A percentile compares a stretch with the other conserved stretches of the same genome.
These are phyloP conservation scores for Phytophthora agathidicida DNA, from an alignment of 352 stramenopile species.

Conservation along the genomic window DNA sequence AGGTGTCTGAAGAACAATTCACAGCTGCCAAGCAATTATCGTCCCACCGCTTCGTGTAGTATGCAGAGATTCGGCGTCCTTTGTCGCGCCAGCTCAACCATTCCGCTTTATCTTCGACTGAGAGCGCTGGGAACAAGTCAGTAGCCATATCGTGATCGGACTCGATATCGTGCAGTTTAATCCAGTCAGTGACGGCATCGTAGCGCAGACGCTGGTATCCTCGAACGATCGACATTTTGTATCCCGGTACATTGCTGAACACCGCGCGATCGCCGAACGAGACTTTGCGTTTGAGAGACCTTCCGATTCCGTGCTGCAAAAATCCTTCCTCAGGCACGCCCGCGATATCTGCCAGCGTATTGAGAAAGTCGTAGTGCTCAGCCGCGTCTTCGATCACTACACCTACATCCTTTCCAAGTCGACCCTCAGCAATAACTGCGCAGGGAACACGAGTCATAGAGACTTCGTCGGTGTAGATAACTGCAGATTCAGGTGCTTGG, in stretches of 20 bases:
- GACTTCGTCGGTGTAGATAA: constrained; percentile 49
- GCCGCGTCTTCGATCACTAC: constrained; percentile 46
- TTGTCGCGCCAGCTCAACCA: constrained; percentile 40
- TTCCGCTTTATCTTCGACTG: constrained; percentile 18
- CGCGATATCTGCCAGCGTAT: constrained; percentile 67
- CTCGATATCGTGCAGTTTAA: constrained; percentile 53
- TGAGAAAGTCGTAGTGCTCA: constrained; percentile 66
- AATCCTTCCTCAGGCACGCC: constrained; percentile 58
- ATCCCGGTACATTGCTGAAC: constrained; percentile 56
- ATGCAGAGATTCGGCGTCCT: constrained; percentile 40
- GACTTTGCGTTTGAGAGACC: constrained; percentile 54
- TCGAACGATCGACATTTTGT: constrained; percentile 55
- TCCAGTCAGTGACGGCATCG: constrained; percentile 35
- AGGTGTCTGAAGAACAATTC: constrained; percentile 14
- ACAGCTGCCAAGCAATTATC: constrained; percentile 34
- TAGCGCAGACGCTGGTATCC: constrained; percentile 54
- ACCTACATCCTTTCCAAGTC: constrained; percentile 43
- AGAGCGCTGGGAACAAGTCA: constrained; percentile 38
- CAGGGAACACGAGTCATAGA: constrained; percentile 43
- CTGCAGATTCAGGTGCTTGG: constrained; percentile 44
- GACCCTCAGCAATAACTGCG: constrained; percentile 54
- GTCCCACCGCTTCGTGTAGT: constrained; percentile 58
- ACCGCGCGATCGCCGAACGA: constrained; percentile 35
- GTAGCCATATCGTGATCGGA: constrained; percentile 36
- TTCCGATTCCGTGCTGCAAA: constrained; percentile 54